phyloP scores from a whole-genome alignment of 805 yeast species.

The Schwanniomyces yamadae region DNA sequence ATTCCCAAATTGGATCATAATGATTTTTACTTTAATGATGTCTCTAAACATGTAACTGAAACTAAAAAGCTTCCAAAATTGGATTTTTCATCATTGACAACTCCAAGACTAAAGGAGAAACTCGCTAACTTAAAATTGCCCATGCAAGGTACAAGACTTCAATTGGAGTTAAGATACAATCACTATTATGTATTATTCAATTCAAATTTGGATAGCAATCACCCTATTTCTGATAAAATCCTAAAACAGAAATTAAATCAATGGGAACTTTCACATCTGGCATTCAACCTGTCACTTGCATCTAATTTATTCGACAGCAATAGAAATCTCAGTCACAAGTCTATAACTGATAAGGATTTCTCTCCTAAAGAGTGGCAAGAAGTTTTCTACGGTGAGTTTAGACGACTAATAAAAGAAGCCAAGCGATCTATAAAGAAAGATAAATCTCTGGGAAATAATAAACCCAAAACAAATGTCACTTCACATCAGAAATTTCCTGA shows the following conservation, averaged over 20 bases:
- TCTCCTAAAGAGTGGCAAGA: constrained; percentile 45
- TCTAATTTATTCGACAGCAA: constrained; percentile 23
- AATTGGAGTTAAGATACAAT: constrained; percentile 67
- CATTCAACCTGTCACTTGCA: constrained; percentile 20
- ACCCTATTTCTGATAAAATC: constrained; percentile 58
- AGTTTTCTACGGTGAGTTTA: constrained; percentile 40
- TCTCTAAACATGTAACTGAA: constrained; percentile 24
- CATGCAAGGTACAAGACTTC: constrained; percentile 58
- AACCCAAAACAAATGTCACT: no score
- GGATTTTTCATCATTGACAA: constrained; percentile 59
- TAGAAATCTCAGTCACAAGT: constrained; percentile 22
- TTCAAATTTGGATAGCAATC: constrained; percentile 71
- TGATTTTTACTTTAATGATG: constrained; percentile 33
- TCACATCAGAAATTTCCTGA: no score
- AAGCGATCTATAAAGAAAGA: constrained; percentile 18
- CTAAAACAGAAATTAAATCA: constrained; percentile 55
- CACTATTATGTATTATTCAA: constrained; percentile 79
- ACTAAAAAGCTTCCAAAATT: constrained; percentile 56
- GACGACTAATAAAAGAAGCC: constrained; percentile 37
- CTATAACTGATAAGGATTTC: constrained; percentile 47
- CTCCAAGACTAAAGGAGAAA: constrained; percentile 60
- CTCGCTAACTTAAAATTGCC: constrained; percentile 56
- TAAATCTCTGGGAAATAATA: no score
- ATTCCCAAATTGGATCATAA: constrained; percentile 15
- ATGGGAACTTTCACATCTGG: constrained; percentile 61